Conservation (phyloP, 2,329 filamentous ascomycete genomes). For the Lachnellula suecica region DNA sequence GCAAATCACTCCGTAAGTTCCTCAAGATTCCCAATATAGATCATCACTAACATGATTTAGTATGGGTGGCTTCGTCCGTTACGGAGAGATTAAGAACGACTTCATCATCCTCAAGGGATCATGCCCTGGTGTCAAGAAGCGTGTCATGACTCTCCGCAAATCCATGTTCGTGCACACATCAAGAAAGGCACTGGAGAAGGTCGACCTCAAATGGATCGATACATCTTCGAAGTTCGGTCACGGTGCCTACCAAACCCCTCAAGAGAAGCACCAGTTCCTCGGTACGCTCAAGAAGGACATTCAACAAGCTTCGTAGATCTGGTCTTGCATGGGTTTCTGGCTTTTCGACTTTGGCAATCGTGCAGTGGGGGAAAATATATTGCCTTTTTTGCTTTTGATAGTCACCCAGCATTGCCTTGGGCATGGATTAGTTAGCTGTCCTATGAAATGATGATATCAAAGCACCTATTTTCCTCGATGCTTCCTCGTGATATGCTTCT, state of each 20-base stretch:
- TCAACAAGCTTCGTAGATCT: conserved; percentile 51
- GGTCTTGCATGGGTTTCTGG: conserved; percentile 33
- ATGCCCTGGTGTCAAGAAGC: conserved; percentile 98
- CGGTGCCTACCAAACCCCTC: conserved; percentile 97
- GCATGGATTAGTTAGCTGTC: conserved; percentile 28
- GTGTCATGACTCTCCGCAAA: conserved; percentile 97
- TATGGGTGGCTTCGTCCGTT: conserved; percentile 98
- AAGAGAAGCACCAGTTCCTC: conserved; percentile 97
- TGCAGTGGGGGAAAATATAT: conserved; percentile 27
- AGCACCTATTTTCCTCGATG: too few species aligned
- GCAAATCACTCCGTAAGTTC: conserved; percentile 96
- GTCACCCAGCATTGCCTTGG: conserved; percentile 17
- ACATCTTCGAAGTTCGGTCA: conserved; percentile 99
- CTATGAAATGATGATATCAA: conserved; percentile 24
- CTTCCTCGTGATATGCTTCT: too few species aligned
- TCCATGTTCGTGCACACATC: conserved; percentile 98
- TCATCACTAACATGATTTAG: conserved; percentile 49
- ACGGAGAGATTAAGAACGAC: conserved; percentile 99
- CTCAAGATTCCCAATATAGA: not conserved
- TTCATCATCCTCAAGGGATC: conserved; percentile 97
- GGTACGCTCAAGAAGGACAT: conserved; percentile 99
- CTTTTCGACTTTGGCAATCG: conserved; percentile 29
- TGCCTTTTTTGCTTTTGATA: conserved; percentile 27
- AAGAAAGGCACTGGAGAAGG: conserved; percentile 95
- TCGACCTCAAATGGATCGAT: conserved; percentile 99